These are phyloP conservation scores for Penicillium bialowiezense DNA, from an alignment of 495 filamentous ascomycete species.

Conservation along the genomic window DNA sequence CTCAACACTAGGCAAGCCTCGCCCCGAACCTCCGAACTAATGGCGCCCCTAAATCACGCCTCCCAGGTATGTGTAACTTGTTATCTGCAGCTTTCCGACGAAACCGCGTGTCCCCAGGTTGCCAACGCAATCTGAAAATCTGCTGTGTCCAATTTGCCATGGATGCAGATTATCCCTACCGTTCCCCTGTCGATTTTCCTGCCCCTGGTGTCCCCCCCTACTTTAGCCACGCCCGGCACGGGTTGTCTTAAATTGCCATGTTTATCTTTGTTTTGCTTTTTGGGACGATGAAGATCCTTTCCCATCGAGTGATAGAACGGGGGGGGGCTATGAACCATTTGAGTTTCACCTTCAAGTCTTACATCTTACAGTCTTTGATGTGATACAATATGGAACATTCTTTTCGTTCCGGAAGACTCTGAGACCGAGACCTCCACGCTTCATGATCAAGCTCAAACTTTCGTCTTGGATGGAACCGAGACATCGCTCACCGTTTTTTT, in stretches of 20 bases:
- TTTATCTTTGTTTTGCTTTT: not conserved
- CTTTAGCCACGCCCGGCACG: conserved; percentile 3
- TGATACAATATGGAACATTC: conserved; percentile 7
- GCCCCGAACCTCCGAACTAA: conserved; percentile 6
- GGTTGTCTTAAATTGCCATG: conserved; percentile 4
- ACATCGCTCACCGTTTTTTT: not conserved
- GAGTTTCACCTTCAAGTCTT: conserved; percentile 10
- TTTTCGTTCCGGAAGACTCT: conserved; percentile 2
- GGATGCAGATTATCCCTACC: conserved; percentile 1
- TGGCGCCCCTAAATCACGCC: conserved; percentile 35
- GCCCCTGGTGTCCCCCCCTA: not conserved
- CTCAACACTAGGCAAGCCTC: not conserved
- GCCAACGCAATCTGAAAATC: not conserved
- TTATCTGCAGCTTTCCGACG: conserved; percentile 6
- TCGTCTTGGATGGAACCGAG: not conserved
- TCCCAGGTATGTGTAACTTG: conserved; percentile 29
- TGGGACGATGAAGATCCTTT: not conserved
- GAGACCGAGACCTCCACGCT: not conserved
- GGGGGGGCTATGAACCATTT: not conserved
- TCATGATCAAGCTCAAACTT: not conserved
- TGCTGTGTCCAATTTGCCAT: conserved; percentile 10
- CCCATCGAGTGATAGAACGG: not conserved
- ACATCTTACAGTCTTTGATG: not conserved
- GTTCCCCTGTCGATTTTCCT: not conserved
- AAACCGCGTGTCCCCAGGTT: conserved; percentile 9